A percentile compares a stretch with the other conserved stretches of the same genome.
Evolutionary conservation across 169 alveolate genomes (phyloP).

Genomic region (Cryptosporidium canis): DNA sequence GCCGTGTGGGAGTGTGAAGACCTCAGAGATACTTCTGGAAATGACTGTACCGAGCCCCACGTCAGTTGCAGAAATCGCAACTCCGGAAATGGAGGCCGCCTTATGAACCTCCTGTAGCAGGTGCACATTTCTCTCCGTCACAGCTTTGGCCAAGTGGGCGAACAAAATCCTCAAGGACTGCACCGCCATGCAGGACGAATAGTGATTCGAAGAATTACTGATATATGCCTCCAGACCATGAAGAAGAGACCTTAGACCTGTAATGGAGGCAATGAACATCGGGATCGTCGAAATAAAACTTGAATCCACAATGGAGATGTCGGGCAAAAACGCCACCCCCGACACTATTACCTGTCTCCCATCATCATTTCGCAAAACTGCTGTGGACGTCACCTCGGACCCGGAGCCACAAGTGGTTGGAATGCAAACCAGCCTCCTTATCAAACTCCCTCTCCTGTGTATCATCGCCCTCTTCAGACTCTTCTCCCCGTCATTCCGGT

Average conservation of each 20-base stretch:
- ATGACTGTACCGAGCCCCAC: constrained; percentile 56
- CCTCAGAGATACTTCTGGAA: constrained; percentile 64
- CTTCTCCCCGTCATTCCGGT: not conserved
- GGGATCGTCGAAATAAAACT: constrained; percentile 42
- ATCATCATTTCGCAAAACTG: constrained; percentile 63
- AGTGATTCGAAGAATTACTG: constrained; percentile 18
- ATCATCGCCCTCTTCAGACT: constrained; percentile 3
- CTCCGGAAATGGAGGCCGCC: constrained; percentile 56
- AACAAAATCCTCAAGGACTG: constrained; percentile 22
- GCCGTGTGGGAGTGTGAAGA: constrained; percentile 65
- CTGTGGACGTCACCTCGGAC: constrained; percentile 56
- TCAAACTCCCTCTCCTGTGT: constrained; percentile 54
- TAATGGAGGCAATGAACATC: constrained; percentile 47
- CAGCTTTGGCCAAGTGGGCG: not conserved
- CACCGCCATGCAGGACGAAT: constrained; percentile 41
- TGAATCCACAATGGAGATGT: constrained; percentile 47
- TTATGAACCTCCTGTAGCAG: constrained; percentile 41
- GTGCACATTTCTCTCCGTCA: not conserved
- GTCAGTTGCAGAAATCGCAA: constrained; percentile 65
- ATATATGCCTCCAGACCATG: constrained; percentile 61
- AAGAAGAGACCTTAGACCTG: constrained; percentile 57
- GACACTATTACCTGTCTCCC: constrained; percentile 59
- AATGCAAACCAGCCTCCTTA: constrained; percentile 44
- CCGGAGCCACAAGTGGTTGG: constrained; percentile 73
- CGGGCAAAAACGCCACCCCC: constrained; percentile 70